Conservation (phyloP, 257 asterid genomes). For the Gardenia jasminoides region DNA sequence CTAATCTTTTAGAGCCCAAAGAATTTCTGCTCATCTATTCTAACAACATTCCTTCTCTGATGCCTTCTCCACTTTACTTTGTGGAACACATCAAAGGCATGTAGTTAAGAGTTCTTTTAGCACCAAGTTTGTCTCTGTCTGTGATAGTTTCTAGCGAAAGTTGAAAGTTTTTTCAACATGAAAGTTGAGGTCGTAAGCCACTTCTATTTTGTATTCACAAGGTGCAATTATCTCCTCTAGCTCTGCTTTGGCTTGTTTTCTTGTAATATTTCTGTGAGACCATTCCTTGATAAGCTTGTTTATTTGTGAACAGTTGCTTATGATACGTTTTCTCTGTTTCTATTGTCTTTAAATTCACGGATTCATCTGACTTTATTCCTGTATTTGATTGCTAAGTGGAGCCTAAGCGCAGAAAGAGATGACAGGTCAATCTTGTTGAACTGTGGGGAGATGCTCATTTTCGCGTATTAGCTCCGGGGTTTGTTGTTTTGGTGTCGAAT, state of each 20-base stretch:
- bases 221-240: background rate
- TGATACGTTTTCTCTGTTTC: background rate
- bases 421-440: conserved; percentile 21
- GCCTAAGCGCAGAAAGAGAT: conserved; percentile 62
- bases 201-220: background rate
- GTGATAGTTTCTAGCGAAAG: background rate
- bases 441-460: conserved; percentile 29
- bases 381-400: conserved; percentile 38
- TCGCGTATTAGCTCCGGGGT: conserved; percentile 32
- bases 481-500: conserved; percentile 35
- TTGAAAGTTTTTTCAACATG: background rate
- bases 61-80: background rate
- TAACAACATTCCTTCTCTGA: background rate
- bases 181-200: background rate
- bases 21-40: background rate
- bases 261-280: background rate
- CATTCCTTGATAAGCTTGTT: background rate
- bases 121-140: background rate
- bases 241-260: background rate
- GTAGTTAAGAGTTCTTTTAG: background rate
- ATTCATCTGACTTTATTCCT: background rate
- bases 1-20: background rate
- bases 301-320: background rate
- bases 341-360: background rate
- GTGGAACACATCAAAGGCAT: background rate